Percentiles rank a stretch among this genome's conserved stretches.
phyloP scores from a whole-genome alignment of 306 rosid species.

The Sphenostylis stenocarpa region DNA sequence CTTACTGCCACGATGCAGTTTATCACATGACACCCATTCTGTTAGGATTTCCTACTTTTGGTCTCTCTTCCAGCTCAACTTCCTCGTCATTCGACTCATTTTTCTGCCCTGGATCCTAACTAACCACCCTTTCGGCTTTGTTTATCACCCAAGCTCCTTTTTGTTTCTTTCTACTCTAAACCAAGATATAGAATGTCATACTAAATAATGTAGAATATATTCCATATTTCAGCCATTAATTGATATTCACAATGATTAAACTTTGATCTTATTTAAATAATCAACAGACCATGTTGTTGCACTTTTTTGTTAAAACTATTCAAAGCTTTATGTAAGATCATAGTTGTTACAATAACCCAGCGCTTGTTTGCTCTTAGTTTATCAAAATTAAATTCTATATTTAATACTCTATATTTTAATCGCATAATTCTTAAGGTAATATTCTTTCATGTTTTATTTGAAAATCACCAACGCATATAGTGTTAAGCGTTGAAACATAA shows the following conservation, averaged over 20 bases:
- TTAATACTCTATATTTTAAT: neutral
- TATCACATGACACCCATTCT: neutral
- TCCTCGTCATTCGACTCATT: neutral
- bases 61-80: neutral
- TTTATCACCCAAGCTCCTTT: neutral
- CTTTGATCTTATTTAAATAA: neutral
- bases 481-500: neutral
- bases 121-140: neutral
- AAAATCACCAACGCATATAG: neutral
- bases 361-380: slow-evolving; percentile 14
- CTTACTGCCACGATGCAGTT: neutral
- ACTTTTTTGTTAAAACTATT: neutral
- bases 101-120: neutral
- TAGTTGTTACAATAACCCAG: neutral
- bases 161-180: neutral
- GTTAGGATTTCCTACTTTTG: neutral
- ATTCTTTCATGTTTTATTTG: neutral
- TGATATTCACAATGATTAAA: slow-evolving; percentile 3
- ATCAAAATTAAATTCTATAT: neutral
- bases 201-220: neutral
- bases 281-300: neutral
- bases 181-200: neutral
- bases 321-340: neutral
- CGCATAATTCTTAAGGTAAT: neutral
- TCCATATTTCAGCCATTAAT: neutral